These are phyloP conservation scores for Coffea canephora DNA, from an alignment of 257 asterid genomes.

Conservation along the genomic window DNA sequence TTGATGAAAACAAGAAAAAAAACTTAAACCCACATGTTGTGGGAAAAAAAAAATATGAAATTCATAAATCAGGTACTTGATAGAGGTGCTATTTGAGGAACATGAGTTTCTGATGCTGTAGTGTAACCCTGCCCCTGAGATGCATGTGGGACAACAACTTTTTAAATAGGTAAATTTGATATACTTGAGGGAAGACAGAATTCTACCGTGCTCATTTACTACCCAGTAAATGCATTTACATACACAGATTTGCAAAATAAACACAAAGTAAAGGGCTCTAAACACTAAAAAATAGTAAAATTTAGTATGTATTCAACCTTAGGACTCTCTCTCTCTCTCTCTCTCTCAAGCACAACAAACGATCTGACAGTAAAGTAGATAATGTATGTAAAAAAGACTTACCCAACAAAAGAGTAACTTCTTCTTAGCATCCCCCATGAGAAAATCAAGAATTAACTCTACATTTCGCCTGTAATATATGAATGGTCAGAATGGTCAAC, in stretches of 20 bases:
- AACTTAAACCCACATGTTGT: background rate
- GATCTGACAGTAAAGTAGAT: background rate
- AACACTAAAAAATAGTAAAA: background rate
- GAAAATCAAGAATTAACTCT: constrained; percentile 61
- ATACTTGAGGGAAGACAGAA: no score
- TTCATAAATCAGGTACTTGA: no score
- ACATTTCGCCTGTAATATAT: constrained; percentile 64
- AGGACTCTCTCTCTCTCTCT: no score
- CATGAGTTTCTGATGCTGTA: no score
- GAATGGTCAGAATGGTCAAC: constrained; percentile 18
- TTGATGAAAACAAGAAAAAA: background rate
- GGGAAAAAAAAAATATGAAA: no score
- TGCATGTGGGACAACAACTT: background rate
- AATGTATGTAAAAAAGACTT: constrained; percentile 26
- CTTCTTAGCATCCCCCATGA: constrained; percentile 53
- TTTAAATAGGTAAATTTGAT: background rate
- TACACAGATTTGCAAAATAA: background rate
- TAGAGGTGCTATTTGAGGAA: no score
- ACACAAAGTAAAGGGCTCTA: background rate
- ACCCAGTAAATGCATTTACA: no score
- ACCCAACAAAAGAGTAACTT: constrained; percentile 80
- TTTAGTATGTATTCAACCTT: background rate
- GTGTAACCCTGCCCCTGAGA: no score
- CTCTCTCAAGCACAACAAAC: background rate
- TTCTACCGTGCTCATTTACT: no score